A percentile compares a stretch with the other conserved stretches of the same genome.
These are phyloP conservation scores for Claviceps spartinae DNA, from an alignment of 2,329 filamentous ascomycete genomes.

Conservation along the genomic window DNA sequence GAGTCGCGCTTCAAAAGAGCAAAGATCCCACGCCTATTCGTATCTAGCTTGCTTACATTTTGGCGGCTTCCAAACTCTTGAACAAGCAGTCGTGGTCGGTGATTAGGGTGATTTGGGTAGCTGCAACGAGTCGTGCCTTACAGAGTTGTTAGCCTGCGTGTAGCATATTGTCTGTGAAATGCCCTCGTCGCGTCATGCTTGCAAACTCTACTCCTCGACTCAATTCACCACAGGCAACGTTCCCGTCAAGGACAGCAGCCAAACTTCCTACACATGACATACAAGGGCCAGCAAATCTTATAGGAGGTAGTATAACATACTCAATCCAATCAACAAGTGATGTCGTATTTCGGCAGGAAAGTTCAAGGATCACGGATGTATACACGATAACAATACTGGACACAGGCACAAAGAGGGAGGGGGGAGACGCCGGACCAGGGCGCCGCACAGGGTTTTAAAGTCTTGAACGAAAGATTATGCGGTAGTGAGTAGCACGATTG, in stretches of 20 bases:
- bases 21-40: neutral
- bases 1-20: neutral
- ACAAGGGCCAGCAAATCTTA: neutral
- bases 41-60: constrained; percentile 3
- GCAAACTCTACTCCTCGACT: no score
- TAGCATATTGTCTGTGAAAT: neutral
- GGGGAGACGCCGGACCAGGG: neutral
- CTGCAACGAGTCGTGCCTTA: neutral
- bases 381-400: neutral
- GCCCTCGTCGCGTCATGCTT: neutral
- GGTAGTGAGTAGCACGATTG: neutral
- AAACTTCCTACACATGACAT: neutral
- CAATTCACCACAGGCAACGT: no score
- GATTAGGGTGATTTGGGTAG: neutral
- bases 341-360: neutral
- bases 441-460: constrained; percentile 4
- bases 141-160: neutral
- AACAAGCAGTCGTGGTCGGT: neutral
- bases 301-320: neutral
- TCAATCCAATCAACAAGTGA: neutral
- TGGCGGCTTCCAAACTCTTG: constrained; percentile 4
- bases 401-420: neutral
- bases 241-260: no score
- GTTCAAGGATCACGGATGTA: neutral
- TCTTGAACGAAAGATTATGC: neutral